These are phyloP conservation scores for Sesbania bispinosa DNA, from an alignment of 306 rosid genomes.

Conservation along the genomic window DNA sequence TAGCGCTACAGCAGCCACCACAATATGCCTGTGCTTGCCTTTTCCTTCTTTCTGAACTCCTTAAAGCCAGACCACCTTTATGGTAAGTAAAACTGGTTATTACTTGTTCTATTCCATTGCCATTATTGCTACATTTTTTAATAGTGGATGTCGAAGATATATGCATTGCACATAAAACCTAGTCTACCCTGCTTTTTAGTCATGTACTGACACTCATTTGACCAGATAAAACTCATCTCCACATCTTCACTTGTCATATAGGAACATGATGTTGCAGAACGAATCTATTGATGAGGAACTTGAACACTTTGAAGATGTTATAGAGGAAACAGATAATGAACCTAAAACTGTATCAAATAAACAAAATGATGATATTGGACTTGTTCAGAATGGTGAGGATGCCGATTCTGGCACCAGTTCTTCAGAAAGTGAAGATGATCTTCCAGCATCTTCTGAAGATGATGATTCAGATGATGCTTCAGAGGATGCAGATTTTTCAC, in stretches of 20 bases:
- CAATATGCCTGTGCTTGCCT: slow-evolving; percentile 94
- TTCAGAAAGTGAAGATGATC: slow-evolving; percentile 58
- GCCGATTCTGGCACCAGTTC: slow-evolving; percentile 48
- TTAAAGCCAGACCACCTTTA: slow-evolving; percentile 83
- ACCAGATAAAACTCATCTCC: neutral
- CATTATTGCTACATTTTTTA: neutral
- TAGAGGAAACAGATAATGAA: slow-evolving; percentile 54
- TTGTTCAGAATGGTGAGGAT: slow-evolving; percentile 28
- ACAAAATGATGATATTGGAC: slow-evolving; percentile 23
- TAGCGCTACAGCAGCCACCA: slow-evolving; percentile 95
- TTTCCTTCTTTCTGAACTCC: slow-evolving; percentile 92
- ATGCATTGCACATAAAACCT: neutral
- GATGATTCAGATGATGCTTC: slow-evolving; percentile 57
- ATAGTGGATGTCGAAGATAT: neutral
- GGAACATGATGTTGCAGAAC: slow-evolving; percentile 76
- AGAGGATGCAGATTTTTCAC: slow-evolving; percentile 47
- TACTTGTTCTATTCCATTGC: neutral
- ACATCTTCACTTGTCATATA: slow-evolving; percentile 27
- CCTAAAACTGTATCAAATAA: slow-evolving; percentile 38
- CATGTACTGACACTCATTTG: neutral
- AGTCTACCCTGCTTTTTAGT: neutral
- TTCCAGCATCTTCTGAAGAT: slow-evolving; percentile 58
- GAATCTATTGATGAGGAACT: slow-evolving; percentile 80
- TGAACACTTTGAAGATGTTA: slow-evolving; percentile 88
- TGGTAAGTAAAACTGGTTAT: slow-evolving; percentile 59